Base-by-base conservation (phyloP, 148 eudicot genomes). In the Camellia japonica region DNA sequence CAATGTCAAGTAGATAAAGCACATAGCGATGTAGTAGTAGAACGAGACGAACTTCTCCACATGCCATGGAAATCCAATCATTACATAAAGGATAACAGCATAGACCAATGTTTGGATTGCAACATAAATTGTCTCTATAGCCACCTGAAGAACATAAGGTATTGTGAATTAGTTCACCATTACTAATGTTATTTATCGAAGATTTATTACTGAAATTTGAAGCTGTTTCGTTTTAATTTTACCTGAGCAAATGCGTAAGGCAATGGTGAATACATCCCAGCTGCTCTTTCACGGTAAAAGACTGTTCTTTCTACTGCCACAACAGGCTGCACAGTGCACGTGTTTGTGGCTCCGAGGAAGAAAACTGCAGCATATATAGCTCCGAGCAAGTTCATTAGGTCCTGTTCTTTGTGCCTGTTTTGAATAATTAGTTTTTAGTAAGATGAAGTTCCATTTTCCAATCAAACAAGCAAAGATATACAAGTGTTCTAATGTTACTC, bases 191-290 rank as follows among this genome's bases (percentile, higher is more conserved):
- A 13, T 9, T 7, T 8, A 67, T 41, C 3, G 2, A 8, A 67
- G 47, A 67, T 67, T 67, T 67, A 41, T 10, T 30, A 14, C 43
- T 66, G 3, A 66, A 66, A 63, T 7, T 19, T 0, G 10, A 63
- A 19, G 3, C 15, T 7, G 15, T 63, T 3, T 18, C 5, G 8
- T 4, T 7, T 71, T 15, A 3, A 23, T 73, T 55, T 12, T 74
- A 87, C 89, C 85, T 87, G 89, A 18, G 88, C 86, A 79, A 88
- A 88, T 49, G 90, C 87, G 60, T 87, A 85, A 47, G 90, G 87
- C 82, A 87, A 62, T 72, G 87, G 78, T 69, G 88, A 88, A 61
- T 81, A 88, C 90, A 85, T 88, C 62, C 90, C 88, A 0, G 90
- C 90, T 65, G 88, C 88, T 83, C 80, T 88, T 82, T 88, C 90